Evolutionary conservation across 495 filamentous ascomycete species (phyloP), one percentile per base, ranked within the genome.

Genomic region (Neurospora africana): DNA sequence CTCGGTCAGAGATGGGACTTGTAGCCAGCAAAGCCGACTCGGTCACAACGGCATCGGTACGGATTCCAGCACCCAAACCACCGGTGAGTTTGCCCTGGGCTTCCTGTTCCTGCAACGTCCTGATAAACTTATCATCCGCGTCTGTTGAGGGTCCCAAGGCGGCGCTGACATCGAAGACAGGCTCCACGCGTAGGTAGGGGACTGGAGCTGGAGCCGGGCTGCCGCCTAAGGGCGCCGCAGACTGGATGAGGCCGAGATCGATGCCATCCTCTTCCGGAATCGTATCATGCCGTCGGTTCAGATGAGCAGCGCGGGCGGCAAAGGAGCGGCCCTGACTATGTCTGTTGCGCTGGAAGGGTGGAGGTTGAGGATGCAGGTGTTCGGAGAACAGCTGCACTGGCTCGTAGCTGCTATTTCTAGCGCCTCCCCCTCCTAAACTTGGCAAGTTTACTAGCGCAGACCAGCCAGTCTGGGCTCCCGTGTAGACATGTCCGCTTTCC

Each of bases 31-130:
- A 75, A 7, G 85, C 82, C 0, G 78, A 80, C 69, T 79, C 80
- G 13, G 76, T 82, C 17, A 87, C 73, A 0, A 75, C 81, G 3
- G 79, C 74, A 27, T 80, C 77, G 3, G 84, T 78, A 37, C 75
- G 77, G 72, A 82, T 80, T n/a, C 85, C 85, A 40, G 74, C 68
- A 6, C 85, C 85, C 21, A 87, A 68, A 0, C 85, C 86, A 21
- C 85, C 85, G 0, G 85, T 87, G 36, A 88, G 74, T 40, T 78
- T 79, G 37, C 84, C 85, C 36, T 76, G 78, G 1, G 82, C 79
- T 71, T 87, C 86, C 69, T 84, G 80, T 68, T 79, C 77, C 70
- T 83, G 83, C 9, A 84, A 71, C 5, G 77, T 74, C 68, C 72
- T 81, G 41, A 81, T 67, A 70, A 84, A 85, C 0, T 74, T 81